phyloP scores from a whole-genome alignment of 495 filamentous ascomycete genomes.

The Bryoglossum gracile region DNA sequence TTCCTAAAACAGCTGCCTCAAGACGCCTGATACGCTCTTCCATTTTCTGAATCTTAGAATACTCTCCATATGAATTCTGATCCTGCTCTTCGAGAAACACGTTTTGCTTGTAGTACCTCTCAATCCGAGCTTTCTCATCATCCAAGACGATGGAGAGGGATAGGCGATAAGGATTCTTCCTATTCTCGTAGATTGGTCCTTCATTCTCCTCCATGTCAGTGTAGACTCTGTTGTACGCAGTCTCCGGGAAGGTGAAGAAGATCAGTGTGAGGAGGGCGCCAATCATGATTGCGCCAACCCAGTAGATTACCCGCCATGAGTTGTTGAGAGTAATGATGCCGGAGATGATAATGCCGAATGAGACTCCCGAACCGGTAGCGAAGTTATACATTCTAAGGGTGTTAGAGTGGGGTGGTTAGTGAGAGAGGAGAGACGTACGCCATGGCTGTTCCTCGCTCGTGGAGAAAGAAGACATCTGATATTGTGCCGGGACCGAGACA shows the following conservation, averaged over 20 bases:
- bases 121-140: slow-evolving; percentile 7
- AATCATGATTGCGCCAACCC: slow-evolving; percentile 37
- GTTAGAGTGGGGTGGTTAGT: neutral
- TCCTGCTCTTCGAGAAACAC: slow-evolving; percentile 1
- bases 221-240: slow-evolving; percentile 31
- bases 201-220: neutral
- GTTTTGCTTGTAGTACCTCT: neutral
- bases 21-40: slow-evolving; percentile 13
- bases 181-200: slow-evolving; percentile 5
- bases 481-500: slow-evolving; percentile 44
- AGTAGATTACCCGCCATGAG: slow-evolving; percentile 44
- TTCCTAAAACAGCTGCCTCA: slow-evolving; percentile 7
- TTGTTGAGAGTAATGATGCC: slow-evolving; percentile 42
- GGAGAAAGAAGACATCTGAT: slow-evolving; percentile 50
- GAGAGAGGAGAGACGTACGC: slow-evolving; percentile 9
- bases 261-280: slow-evolving; percentile 37
- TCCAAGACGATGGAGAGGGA: slow-evolving; percentile 13
- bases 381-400: slow-evolving; percentile 35
- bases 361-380: slow-evolving; percentile 37
- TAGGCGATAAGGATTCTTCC: slow-evolving; percentile 6
- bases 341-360: slow-evolving; percentile 39
- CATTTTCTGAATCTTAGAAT: slow-evolving; percentile 3
- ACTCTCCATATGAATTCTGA: neutral
- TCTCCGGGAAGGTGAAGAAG: slow-evolving; percentile 47
- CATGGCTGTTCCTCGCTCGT: slow-evolving; percentile 45